Evolutionary conservation across 2,329 filamentous ascomycete species (phyloP).

Genomic region (Cladophialophora immunda): DNA sequence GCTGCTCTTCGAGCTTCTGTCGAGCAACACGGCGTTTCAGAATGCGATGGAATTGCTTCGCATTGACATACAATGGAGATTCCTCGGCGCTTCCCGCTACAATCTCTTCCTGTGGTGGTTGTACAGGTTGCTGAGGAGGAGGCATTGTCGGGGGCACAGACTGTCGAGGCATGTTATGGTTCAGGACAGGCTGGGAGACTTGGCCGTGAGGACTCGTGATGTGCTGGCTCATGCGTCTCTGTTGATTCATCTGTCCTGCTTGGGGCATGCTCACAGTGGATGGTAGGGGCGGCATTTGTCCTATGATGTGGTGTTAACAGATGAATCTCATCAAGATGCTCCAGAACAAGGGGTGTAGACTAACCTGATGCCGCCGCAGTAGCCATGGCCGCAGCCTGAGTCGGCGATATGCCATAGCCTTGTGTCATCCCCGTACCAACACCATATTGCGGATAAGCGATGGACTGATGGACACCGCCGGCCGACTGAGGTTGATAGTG

Average conservation of each 20-base stretch:
- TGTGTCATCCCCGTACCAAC: conserved; percentile 77
- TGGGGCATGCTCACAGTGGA: conserved; percentile 60
- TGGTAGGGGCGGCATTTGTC: conserved; percentile 47
- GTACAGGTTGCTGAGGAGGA: conserved; percentile 63
- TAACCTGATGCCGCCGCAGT: conserved; percentile 91
- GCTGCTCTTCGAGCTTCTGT: conserved; percentile 90
- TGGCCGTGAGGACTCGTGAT: conserved; percentile 78
- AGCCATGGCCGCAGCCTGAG: conserved; percentile 91
- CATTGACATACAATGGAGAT: conserved; percentile 95
- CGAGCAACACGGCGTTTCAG: conserved; percentile 91
- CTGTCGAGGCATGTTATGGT: conserved; percentile 65
- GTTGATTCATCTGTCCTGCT: conserved; percentile 64
- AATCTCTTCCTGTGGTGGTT: conserved; percentile 77
- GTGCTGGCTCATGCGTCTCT: conserved; percentile 76
- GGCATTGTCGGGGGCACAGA: conserved; percentile 60
- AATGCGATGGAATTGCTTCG: conserved; percentile 98
- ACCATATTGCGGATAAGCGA: conserved; percentile 83
- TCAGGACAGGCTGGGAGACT: conserved; percentile 79
- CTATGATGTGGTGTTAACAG: conserved; percentile 32
- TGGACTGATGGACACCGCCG: conserved; percentile 70
- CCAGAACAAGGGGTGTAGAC: conserved; percentile 57
- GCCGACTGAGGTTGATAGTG: conserved; percentile 73
- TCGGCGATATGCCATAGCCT: conserved; percentile 78
- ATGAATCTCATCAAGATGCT: neutral
- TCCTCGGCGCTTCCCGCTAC: conserved; percentile 78